phyloP scores from a whole-genome alignment of 441 rosid species.

The Pelargonium australe region DNA sequence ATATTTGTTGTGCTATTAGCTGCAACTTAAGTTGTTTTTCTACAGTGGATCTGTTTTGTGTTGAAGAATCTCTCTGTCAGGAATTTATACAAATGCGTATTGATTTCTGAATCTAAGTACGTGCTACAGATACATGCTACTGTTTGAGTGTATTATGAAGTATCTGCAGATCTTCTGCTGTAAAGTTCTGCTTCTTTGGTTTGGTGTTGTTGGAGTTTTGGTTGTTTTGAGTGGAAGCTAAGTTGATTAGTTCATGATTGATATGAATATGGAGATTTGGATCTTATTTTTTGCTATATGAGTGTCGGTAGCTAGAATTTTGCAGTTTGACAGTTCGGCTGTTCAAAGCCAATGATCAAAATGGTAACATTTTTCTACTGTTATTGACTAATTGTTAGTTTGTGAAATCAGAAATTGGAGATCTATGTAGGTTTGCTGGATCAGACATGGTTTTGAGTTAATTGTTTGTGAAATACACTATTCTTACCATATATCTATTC shows the following conservation, averaged over 20 bases:
- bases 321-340: neutral
- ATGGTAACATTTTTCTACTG: neutral
- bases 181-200: neutral
- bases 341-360: neutral
- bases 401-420: too few species aligned
- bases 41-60: neutral
- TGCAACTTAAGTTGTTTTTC: neutral
- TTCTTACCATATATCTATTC: neutral
- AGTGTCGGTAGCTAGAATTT: neutral
- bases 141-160: neutral
- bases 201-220: neutral
- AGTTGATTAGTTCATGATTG: too few species aligned
- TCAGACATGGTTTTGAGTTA: too few species aligned
- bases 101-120: neutral
- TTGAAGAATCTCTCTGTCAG: neutral
- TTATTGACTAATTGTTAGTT: too few species aligned
- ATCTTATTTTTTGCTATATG: neutral
- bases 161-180: neutral
- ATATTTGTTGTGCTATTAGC: neutral
- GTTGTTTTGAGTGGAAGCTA: too few species aligned
- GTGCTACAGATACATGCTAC: neutral
- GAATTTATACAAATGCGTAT: neutral
- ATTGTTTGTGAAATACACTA: neutral
- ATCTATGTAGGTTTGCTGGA: too few species aligned
- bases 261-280: neutral